Evolutionary conservation across 257 asterid species (phyloP).

Genomic region (Nicotiana obtusifolia): DNA sequence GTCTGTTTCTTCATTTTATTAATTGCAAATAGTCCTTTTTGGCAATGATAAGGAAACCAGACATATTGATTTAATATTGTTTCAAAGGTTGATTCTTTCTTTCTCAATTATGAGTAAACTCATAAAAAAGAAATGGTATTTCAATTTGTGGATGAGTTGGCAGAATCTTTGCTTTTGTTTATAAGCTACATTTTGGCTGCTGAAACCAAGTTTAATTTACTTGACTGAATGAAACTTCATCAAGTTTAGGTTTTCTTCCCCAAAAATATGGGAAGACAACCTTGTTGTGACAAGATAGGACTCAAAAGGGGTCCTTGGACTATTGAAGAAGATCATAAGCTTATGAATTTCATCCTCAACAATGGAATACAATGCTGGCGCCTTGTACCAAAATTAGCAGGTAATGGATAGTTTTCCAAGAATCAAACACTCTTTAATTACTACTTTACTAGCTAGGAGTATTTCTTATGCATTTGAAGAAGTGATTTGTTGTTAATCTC

Average conservation of each 20-base stretch:
- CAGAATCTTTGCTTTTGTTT: slow-evolving; percentile 56
- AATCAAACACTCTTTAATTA: neutral
- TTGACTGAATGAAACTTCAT: neutral
- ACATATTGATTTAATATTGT: slow-evolving; percentile 17
- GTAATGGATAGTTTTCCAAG: slow-evolving; percentile 16
- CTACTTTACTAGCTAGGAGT: too few species aligned
- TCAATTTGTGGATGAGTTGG: slow-evolving; percentile 53
- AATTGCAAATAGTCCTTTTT: neutral
- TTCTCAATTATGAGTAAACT: slow-evolving; percentile 37
- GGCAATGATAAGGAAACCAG: neutral
- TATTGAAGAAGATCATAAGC: slow-evolving; percentile 73
- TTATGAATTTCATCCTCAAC: slow-evolving; percentile 71
- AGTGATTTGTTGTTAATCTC: too few species aligned
- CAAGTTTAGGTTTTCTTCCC: neutral
- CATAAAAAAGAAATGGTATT: slow-evolving; percentile 10
- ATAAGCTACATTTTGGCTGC: slow-evolving; percentile 24
- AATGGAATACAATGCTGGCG: slow-evolving; percentile 89
- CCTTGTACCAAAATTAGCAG: slow-evolving; percentile 75
- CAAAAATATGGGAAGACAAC: slow-evolving; percentile 69
- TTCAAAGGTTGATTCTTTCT: slow-evolving; percentile 29
- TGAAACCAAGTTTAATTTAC: slow-evolving; percentile 7
- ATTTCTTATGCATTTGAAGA: too few species aligned
- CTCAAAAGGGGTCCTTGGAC: slow-evolving; percentile 88
- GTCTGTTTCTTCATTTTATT: slow-evolving; percentile 34
- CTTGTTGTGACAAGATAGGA: slow-evolving; percentile 75